Base-by-base conservation (phyloP, 139 green algal genomes). In the Astrephomene gubernaculifera region DNA sequence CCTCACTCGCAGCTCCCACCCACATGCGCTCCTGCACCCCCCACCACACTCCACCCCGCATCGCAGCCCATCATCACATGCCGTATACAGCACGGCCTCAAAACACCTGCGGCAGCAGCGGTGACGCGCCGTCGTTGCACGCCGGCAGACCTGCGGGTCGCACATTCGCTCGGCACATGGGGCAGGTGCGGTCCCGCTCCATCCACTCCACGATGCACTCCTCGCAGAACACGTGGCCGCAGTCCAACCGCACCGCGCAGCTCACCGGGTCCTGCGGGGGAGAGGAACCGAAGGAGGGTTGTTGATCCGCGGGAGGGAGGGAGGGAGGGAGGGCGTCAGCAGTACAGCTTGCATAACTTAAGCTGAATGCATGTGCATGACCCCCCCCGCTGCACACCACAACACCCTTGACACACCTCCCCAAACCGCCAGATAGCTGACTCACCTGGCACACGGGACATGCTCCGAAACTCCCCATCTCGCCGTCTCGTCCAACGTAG, bases 361-460 rank as follows among this genome's bases (percentile, higher is more conserved):
- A 53, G 9, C 9, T 35, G 35, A 14, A 4, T 7, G 5, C 63
- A 9, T 22, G 6, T 27, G 6, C 29, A 70, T 41, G 63, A 24
- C 49, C 49, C 14, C 17, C 49, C 49, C 49, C 49, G 14, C 49
- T 57, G 49, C 14, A 57, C 29, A 9, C 63, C 25, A 9, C 4
- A 9, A 4, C 27, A 12, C 21, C 36, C 12, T n/a, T 35, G 65
- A 43, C 68, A 19, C 68, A 45, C n/a, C n/a, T n/a, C n/a, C n/a
- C n/a, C n/a, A 1, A 38, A n/a, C 19, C 31, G 8, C 24, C 35
- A n/a, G n/a, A n/a, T n/a, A n/a, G n/a, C n/a, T n/a, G n/a, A n/a
- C 70, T 35, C 83, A 94, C 93, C 90, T 98, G 95, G 89, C 95
- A 98, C 41, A 98, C 97, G 36, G 95, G 83, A 91, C 95, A 98